Conservation (phyloP, 106 monocot species). For the Platanthera guangdongensis region DNA sequence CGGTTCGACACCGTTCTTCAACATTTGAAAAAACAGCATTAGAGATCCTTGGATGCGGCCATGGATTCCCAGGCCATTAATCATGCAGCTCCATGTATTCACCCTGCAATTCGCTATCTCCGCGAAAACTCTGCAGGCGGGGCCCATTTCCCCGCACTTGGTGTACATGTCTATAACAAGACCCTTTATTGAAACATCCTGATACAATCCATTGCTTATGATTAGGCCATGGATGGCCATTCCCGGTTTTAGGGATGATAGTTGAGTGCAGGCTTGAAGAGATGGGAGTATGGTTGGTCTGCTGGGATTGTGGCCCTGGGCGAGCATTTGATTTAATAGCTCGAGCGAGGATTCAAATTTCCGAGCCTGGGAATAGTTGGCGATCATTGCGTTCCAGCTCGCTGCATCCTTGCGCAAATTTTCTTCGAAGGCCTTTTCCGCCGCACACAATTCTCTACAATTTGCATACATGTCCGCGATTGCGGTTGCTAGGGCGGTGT, state of each 20-base stretch:
- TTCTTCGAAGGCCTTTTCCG: conserved; percentile 1
- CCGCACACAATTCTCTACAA: conserved; percentile 3
- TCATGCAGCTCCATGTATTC: conserved; percentile 15
- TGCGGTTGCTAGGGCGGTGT: conserved; percentile 4
- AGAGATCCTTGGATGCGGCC: conserved; percentile 2
- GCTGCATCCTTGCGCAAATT: neutral
- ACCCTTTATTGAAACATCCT: conserved; percentile 13
- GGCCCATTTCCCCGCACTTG: conserved; percentile 12
- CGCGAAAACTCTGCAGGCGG: conserved; percentile 2
- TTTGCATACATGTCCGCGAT: conserved; percentile 9
- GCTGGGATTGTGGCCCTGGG: conserved; percentile 4
- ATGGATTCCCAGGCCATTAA: conserved; percentile 18
- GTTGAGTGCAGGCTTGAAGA: conserved; percentile 10
- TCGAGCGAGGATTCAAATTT: neutral
- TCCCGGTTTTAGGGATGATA: neutral
- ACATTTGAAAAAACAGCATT: conserved; percentile 10
- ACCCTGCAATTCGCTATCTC: neutral
- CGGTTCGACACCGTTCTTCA: conserved; percentile 9
- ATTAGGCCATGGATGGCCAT: conserved; percentile 10
- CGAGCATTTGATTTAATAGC: conserved; percentile 6
- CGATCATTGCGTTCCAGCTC: conserved; percentile 17
- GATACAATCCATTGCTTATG: conserved; percentile 3
- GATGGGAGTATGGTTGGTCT: conserved; percentile 9
- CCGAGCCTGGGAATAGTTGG: neutral
- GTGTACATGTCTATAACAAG: conserved; percentile 17